phyloP scores from a whole-genome alignment of 1,284 basidiomycete species.

The Apiotrichum sp. region DNA sequence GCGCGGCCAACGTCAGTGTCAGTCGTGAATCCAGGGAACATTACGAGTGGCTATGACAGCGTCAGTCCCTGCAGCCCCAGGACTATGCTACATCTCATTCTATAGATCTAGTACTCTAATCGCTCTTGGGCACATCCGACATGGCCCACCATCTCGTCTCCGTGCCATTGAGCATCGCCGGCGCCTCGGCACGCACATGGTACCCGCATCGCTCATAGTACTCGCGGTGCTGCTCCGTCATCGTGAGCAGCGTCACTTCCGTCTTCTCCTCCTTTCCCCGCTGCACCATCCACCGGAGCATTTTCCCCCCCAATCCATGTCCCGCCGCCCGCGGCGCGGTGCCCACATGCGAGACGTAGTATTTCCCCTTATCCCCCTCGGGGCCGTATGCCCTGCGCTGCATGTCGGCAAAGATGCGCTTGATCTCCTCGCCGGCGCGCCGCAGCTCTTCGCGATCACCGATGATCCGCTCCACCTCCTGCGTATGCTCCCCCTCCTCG shows the following conservation, averaged over 20 bases:
- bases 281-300: conserved; percentile 3
- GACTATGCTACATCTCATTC: too few relatives aligned
- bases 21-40: too few relatives aligned
- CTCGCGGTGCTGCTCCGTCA: conserved; percentile 2
- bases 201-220: conserved; percentile 5
- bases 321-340: conserved; percentile 3
- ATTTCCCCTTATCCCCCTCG: conserved; percentile 5
- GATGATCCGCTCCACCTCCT: not conserved
- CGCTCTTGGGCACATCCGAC: not conserved
- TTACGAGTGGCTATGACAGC: too few relatives aligned
- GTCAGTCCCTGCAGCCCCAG: too few relatives aligned
- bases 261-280: conserved; percentile 1
- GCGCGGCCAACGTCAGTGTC: too few relatives aligned
- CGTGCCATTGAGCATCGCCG: not conserved
- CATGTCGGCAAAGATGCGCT: not conserved
- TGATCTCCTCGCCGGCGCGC: not conserved
- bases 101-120: too few relatives aligned
- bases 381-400: conserved; percentile 9
- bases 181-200: not conserved
- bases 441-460: not conserved
- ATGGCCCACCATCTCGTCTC: conserved; percentile 2
- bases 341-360: conserved; percentile 16
- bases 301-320: conserved; percentile 4
- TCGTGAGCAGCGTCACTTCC: conserved; percentile 6
- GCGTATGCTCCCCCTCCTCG: not conserved